These are phyloP conservation scores for Fomitopsis pinicola DNA, from an alignment of 1,284 basidiomycete species.

Conservation along the genomic window DNA sequence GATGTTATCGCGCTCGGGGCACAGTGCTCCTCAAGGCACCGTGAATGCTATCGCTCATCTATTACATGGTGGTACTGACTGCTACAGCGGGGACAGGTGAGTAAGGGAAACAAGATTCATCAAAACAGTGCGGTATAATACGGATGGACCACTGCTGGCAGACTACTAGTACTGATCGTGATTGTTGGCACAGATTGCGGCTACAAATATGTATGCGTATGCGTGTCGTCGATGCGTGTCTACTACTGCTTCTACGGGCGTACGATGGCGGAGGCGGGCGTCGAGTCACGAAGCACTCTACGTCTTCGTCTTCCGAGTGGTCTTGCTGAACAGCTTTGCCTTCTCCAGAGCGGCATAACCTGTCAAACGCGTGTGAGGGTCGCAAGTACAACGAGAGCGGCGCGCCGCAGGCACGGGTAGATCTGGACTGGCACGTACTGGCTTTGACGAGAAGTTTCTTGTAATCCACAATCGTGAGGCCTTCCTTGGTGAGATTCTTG, in stretches of 20 bases:
- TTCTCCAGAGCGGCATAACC: constrained; percentile 82
- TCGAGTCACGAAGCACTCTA: constrained; percentile 19
- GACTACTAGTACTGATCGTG: background rate
- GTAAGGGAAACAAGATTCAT: background rate
- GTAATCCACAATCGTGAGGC: constrained; percentile 88
- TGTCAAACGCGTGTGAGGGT: constrained; percentile 22
- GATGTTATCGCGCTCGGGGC: too few relatives aligned
- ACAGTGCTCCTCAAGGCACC: background rate
- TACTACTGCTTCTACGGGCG: background rate
- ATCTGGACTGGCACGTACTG: constrained; percentile 39
- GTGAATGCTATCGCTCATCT: background rate
- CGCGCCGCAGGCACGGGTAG: background rate
- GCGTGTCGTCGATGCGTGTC: background rate
- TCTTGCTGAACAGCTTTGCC: constrained; percentile 89
- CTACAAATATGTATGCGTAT: constrained; percentile 5
- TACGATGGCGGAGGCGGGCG: background rate
- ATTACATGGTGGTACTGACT: background rate
- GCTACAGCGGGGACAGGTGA: background rate
- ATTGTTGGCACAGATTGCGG: constrained; percentile 4
- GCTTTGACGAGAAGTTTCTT: constrained; percentile 76
- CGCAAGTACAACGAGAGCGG: background rate
- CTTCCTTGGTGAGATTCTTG: constrained; percentile 85
- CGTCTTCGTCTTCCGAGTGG: constrained; percentile 57
- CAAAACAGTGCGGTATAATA: background rate
- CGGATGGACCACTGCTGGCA: background rate